Evolutionary conservation across 169 alveolate species (phyloP).

Genomic region (Plasmodium berghei): DNA sequence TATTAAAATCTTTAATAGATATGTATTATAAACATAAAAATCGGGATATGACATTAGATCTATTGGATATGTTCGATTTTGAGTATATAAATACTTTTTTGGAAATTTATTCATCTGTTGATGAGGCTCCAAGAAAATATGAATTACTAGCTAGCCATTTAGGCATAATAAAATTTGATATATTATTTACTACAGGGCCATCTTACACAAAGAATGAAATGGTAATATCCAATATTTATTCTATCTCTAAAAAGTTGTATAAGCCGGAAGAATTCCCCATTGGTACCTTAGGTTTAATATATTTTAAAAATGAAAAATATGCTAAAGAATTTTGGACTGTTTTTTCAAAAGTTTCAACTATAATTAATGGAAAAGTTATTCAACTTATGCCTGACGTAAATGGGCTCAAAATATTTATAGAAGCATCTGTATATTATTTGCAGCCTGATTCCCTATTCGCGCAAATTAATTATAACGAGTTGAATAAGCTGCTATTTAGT

Average conservation of each 20-base stretch:
- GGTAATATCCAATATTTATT: not conserved
- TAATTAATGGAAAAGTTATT: constrained; percentile 15
- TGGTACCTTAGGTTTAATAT: constrained; percentile 36
- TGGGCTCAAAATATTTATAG: constrained; percentile 55
- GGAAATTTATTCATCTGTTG: constrained; percentile 23
- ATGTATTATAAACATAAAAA: constrained; percentile 16
- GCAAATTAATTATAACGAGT: constrained; percentile 37
- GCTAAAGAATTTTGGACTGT: constrained; percentile 53
- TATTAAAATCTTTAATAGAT: constrained; percentile 33
- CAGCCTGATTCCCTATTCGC: constrained; percentile 29
- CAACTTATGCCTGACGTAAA: constrained; percentile 34
- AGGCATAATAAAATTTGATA: constrained; percentile 61
- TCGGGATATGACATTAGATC: constrained; percentile 26
- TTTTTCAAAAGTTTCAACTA: not conserved
- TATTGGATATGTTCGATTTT: not conserved
- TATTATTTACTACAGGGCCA: constrained; percentile 28
- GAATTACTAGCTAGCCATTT: constrained; percentile 25
- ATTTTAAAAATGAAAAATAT: constrained; percentile 62
- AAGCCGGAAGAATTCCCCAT: not conserved
- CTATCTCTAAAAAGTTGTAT: constrained; percentile 14
- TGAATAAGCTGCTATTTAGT: constrained; percentile 23
- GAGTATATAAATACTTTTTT: constrained; percentile 1
- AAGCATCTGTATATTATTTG: constrained; percentile 38
- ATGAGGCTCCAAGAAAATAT: constrained; percentile 22
- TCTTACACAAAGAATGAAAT: constrained; percentile 23